A percentile compares a stretch with the other conserved stretches of the same genome.
These are phyloP conservation scores for Candolleomyces eurysporus DNA, from an alignment of 768 basidiomycete genomes.

Conservation along the genomic window DNA sequence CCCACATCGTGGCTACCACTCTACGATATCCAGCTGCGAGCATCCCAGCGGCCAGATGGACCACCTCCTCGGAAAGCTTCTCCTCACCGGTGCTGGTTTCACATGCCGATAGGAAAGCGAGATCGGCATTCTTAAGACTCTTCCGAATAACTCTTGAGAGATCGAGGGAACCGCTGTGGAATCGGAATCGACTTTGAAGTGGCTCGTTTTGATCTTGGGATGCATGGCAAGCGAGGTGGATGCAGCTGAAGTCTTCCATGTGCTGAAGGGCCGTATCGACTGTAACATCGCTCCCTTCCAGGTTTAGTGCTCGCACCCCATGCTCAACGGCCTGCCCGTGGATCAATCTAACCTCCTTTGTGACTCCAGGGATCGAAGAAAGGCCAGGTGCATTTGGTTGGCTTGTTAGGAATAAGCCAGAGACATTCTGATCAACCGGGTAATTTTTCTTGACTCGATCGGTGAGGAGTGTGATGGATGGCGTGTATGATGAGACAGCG, in stretches of 20 bases:
- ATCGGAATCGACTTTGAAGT: constrained; percentile 19
- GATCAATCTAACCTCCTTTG: constrained; percentile 4
- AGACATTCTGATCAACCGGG: background rate
- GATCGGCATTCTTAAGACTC: constrained; percentile 14
- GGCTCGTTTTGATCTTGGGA: constrained; percentile 24
- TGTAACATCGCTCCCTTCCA: constrained; percentile 14
- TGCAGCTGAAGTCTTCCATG: constrained; percentile 14
- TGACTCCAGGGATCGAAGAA: constrained; percentile 9
- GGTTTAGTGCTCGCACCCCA: constrained; percentile 18
- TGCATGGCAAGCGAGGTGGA: constrained; percentile 35
- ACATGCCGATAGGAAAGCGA: constrained; percentile 42
- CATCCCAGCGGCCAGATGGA: no score
- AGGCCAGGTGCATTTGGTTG: constrained; percentile 2
- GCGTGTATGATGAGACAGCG: constrained; percentile 7
- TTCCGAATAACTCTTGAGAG: constrained; percentile 10
- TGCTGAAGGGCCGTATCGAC: constrained; percentile 6
- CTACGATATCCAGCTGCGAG: no score
- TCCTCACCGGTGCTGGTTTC: no score
- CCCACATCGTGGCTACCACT: constrained; percentile 37
- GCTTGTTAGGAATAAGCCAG: constrained; percentile 2
- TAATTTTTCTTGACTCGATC: background rate
- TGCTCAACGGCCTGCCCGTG: background rate
- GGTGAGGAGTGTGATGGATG: constrained; percentile 1
- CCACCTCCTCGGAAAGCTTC: no score
- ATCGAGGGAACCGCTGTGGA: constrained; percentile 19